Percentiles rank a stretch among this genome's conserved stretches.
Evolutionary conservation across 345 rosid species (phyloP).

Genomic region (Viola odorata): DNA sequence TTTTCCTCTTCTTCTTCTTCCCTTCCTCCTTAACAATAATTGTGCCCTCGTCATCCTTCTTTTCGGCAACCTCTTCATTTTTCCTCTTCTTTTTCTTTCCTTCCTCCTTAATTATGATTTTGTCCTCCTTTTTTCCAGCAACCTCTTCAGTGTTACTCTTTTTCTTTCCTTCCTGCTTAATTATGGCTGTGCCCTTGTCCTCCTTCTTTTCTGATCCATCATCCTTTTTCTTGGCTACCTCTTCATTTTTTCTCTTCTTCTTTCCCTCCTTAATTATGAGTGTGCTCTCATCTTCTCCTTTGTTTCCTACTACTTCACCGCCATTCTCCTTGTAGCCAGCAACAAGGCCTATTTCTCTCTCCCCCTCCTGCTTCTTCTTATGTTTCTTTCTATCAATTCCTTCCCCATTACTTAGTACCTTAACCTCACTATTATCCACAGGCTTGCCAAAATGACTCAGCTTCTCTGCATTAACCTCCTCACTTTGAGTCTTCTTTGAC

Average conservation of each 20-base stretch:
- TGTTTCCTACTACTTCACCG: neutral
- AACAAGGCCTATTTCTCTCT: neutral
- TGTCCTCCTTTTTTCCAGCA: neutral
- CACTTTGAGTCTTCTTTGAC: neutral
- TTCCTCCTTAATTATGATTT: neutral
- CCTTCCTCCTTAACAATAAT: neutral
- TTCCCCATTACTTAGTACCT: neutral
- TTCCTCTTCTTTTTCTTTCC: too few species aligned
- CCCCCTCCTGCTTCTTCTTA: neutral
- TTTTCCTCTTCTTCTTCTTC: neutral
- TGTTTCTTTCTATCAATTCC: neutral
- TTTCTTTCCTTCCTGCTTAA: too few species aligned
- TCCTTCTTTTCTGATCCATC: neutral
- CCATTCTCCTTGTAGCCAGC: neutral
- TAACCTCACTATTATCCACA: too few species aligned
- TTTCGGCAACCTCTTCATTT: neutral
- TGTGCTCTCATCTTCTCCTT: neutral
- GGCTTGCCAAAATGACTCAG: neutral
- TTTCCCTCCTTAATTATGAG: neutral
- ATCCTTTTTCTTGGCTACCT: neutral
- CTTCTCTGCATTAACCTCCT: neutral
- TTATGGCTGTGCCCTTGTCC: too few species aligned
- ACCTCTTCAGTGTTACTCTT: neutral
- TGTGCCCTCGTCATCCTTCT: neutral
- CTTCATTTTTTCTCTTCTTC: neutral